phyloP scores from a whole-genome alignment of 2,329 filamentous ascomycete species.

The Akanthomyces lecanii region DNA sequence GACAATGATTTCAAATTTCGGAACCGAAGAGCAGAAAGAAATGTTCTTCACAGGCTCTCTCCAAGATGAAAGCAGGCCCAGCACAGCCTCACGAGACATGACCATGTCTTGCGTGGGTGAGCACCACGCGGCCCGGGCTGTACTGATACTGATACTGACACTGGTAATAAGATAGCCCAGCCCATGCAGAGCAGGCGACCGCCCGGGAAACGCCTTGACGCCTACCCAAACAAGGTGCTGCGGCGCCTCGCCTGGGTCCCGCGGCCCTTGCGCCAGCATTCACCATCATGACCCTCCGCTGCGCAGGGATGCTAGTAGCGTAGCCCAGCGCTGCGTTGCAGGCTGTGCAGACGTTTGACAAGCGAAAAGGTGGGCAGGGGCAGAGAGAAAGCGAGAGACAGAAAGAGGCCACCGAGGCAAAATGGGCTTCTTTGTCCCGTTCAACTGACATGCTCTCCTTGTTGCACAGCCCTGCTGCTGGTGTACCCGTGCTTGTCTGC shows the following conservation, averaged over 20 bases:
- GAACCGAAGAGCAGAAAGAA: too few species aligned
- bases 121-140: not conserved
- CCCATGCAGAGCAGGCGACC: too few species aligned
- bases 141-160: not conserved
- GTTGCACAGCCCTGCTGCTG: constrained; percentile 7
- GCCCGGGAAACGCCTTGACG: too few species aligned
- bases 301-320: not conserved
- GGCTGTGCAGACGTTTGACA: not conserved
- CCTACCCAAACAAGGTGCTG: too few species aligned
- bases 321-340: not conserved
- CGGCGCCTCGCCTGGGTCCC: too few species aligned
- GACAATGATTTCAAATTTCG: not conserved
- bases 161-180: too few species aligned
- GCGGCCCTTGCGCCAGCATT: too few species aligned
- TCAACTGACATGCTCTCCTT: not conserved
- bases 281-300: not conserved
- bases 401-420: not conserved
- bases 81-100: constrained; percentile 6
- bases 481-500: not conserved
- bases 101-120: not conserved
- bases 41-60: too few species aligned
- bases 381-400: too few species aligned
- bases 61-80: not conserved
- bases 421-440: not conserved
- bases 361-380: not conserved